A percentile compares a stretch with the other conserved stretches of the same genome.
Conservation (phyloP, 352 stramenopile species). For the Stramenopiles sp. region DNA sequence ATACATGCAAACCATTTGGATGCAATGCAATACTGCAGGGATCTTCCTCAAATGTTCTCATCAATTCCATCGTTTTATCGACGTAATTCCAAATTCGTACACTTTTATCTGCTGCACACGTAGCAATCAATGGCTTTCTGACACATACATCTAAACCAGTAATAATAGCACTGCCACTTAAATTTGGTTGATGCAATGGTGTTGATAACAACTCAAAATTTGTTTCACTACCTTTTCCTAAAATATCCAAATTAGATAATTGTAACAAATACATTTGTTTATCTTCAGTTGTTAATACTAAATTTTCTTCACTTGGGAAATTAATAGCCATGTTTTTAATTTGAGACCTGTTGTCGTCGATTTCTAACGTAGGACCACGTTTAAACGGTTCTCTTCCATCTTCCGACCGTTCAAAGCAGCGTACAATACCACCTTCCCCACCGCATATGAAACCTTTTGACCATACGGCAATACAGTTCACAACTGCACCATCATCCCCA, state of each 20-base stretch:
- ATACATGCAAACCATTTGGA: constrained; percentile 59
- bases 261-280: constrained; percentile 60
- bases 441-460: constrained; percentile 51
- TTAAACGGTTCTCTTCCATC: constrained; percentile 10
- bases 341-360: constrained; percentile 28
- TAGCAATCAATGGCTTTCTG: constrained; percentile 67
- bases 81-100: constrained; percentile 81
- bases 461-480: constrained; percentile 37
- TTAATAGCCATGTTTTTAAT: constrained; percentile 39
- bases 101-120: constrained; percentile 61
- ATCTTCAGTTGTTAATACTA: constrained; percentile 32
- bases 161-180: constrained; percentile 26
- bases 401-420: constrained; percentile 37
- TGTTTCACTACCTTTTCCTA: constrained; percentile 77
- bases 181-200: constrained; percentile 44
- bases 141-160: constrained; percentile 72
- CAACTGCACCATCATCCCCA: constrained; percentile 28
- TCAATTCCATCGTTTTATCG: constrained; percentile 63
- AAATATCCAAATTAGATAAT: constrained; percentile 62
- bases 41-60: constrained; percentile 71
- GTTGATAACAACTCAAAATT: constrained; percentile 70
- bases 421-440: constrained; percentile 38
- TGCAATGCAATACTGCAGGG: constrained; percentile 62
- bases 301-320: constrained; percentile 37
- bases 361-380: not conserved